These are phyloP conservation scores for Spatholobus suberectus DNA, from an alignment of 306 rosid species.

Conservation along the genomic window DNA sequence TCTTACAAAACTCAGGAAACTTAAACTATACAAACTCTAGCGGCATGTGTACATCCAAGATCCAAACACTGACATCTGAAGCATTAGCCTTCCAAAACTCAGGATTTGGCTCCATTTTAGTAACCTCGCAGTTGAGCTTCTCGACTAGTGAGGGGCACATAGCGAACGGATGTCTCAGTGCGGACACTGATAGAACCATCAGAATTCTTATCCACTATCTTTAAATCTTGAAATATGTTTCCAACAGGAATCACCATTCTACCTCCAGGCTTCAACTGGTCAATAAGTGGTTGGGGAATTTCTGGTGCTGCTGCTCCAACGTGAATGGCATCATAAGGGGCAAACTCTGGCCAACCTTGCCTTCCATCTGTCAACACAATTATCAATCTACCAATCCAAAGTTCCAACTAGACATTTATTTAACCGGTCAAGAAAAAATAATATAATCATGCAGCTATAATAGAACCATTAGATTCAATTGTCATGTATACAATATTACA, in stretches of 20 bases:
- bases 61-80: slow-evolving; percentile 2
- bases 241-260: slow-evolving; percentile 99
- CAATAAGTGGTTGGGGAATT: slow-evolving; percentile 81
- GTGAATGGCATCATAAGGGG: slow-evolving; percentile 95
- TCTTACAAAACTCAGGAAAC: slow-evolving; percentile 13
- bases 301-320: slow-evolving; percentile 97
- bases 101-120: slow-evolving; percentile 39
- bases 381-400: slow-evolving; percentile 1
- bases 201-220: slow-evolving; percentile 82
- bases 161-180: slow-evolving; percentile 83
- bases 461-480: neutral
- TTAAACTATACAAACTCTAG: slow-evolving; percentile 31
- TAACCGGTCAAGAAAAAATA: neutral
- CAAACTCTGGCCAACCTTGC: slow-evolving; percentile 85
- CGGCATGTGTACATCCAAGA: neutral
- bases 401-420: neutral
- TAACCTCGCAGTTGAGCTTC: slow-evolving; percentile 76
- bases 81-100: slow-evolving; percentile 11
- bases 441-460: slow-evolving; percentile 8
- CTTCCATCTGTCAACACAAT: slow-evolving; percentile 78
- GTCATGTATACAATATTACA: neutral
- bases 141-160: slow-evolving; percentile 94
- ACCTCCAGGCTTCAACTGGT: slow-evolving; percentile 97
- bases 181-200: slow-evolving; percentile 78
- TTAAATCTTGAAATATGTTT: slow-evolving; percentile 77